Evolutionary conservation across 257 asterid genomes (phyloP).

Genomic region (Leptodermis oblonga): DNA sequence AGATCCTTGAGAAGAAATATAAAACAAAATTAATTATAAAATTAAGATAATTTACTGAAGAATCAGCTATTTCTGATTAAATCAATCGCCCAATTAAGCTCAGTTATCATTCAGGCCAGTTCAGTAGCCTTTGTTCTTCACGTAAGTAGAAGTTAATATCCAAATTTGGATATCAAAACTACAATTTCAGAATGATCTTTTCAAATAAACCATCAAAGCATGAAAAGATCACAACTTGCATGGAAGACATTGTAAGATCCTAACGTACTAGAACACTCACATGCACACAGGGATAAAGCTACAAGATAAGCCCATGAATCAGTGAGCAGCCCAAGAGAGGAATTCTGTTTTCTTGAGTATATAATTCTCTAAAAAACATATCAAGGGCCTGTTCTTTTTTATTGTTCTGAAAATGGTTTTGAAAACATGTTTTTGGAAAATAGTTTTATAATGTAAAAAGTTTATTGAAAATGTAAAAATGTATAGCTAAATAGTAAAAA

Average conservation of each 20-base stretch:
- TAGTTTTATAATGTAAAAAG: too few relatives aligned
- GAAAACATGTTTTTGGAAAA: too few relatives aligned
- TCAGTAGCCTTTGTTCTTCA: background rate
- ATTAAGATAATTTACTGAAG: background rate
- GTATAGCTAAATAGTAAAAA: too few relatives aligned
- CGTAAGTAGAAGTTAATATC: background rate
- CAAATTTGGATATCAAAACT: background rate
- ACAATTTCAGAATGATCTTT: background rate
- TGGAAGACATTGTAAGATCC: background rate
- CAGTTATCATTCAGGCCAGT: background rate
- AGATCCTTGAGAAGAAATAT: constrained; percentile 56
- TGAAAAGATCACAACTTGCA: background rate
- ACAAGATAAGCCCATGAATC: background rate
- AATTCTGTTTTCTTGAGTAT: background rate
- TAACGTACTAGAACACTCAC: background rate
- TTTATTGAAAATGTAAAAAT: too few relatives aligned
- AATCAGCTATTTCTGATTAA: background rate
- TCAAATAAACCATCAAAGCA: background rate
- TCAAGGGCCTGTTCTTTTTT: too few relatives aligned
- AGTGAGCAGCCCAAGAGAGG: background rate
- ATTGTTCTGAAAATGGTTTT: too few relatives aligned
- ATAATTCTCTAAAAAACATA: background rate
- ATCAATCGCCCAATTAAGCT: background rate
- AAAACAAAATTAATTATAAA: background rate
- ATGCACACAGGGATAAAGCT: too few relatives aligned